Evolutionary conservation across 352 stramenopile species (phyloP).

Genomic region (Aphanomyces invadans): DNA sequence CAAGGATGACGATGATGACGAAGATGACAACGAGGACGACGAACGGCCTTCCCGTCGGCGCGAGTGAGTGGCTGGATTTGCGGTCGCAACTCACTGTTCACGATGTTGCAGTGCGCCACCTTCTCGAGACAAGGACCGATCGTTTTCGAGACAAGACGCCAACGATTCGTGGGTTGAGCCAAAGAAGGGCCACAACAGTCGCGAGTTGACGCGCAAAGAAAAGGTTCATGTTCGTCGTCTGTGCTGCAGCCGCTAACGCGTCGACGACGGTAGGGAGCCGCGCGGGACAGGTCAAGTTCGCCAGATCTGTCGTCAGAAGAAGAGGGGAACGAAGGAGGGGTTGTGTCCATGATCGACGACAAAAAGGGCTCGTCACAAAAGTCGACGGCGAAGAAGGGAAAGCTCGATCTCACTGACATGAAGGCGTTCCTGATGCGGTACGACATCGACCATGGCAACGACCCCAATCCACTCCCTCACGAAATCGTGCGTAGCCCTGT

Average conservation of each 20-base stretch:
- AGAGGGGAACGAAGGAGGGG: constrained; percentile 47
- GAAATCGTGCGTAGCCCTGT: constrained; percentile 36
- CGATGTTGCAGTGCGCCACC: constrained; percentile 2
- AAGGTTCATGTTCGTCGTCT: background rate
- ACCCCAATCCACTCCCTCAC: no score
- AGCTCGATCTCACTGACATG: constrained; percentile 79
- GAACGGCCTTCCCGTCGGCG: constrained; percentile 29
- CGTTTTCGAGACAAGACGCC: constrained; percentile 1
- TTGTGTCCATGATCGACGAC: constrained; percentile 55
- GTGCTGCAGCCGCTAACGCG: background rate
- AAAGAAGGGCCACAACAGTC: background rate
- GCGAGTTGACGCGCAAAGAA: background rate
- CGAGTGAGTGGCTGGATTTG: constrained; percentile 35
- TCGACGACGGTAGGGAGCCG: background rate
- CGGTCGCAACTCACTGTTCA: background rate
- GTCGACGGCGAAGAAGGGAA: constrained; percentile 46
- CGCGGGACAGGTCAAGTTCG: constrained; percentile 39
- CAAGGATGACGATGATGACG: constrained; percentile 29
- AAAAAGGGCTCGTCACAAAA: constrained; percentile 29
- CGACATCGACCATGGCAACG: constrained; percentile 2
- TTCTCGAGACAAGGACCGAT: constrained; percentile 33
- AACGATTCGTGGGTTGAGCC: constrained; percentile 21
- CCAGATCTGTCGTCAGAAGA: constrained; percentile 58
- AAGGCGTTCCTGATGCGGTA: constrained; percentile 57
- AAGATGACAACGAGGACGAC: constrained; percentile 53